Conservation (phyloP, 331 rosid genomes). For the Telfairia occidentalis region DNA sequence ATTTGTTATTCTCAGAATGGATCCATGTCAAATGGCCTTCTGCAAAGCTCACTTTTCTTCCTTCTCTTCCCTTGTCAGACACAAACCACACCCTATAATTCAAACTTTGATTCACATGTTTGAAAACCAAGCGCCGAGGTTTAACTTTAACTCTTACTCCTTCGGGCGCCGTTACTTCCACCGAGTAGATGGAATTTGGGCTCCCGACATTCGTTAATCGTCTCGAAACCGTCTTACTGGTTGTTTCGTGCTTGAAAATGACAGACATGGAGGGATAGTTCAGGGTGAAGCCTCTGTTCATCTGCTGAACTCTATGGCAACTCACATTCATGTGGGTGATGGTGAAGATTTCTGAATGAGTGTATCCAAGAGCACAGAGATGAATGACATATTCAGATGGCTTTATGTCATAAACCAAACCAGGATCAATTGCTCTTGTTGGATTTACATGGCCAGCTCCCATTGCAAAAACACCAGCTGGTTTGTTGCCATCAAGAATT, state of each 20-base stretch:
- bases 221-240: constrained; percentile 43
- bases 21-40: constrained; percentile 79
- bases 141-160: constrained; percentile 63
- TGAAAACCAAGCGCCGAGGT: constrained; percentile 46
- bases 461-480: constrained; percentile 50
- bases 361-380: constrained; percentile 76
- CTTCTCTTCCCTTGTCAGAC: constrained; percentile 38
- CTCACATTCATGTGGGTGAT: constrained; percentile 70
- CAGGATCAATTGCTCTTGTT: constrained; percentile 59
- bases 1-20: constrained; percentile 30
- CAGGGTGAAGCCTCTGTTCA: constrained; percentile 65
- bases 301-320: constrained; percentile 37
- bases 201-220: constrained; percentile 67
- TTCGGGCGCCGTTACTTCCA: constrained; percentile 59
- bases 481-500: constrained; percentile 56
- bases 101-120: constrained; percentile 40
- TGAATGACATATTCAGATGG: constrained; percentile 67
- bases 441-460: constrained; percentile 93
- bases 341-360: constrained; percentile 44
- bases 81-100: constrained; percentile 46
- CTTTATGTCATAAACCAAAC: constrained; percentile 60
- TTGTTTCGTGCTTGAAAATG: constrained; percentile 36
- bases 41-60: constrained; percentile 18
- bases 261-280: constrained; percentile 82
- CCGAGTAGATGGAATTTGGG: constrained; percentile 59